Conservation (phyloP, 2,329 filamentous ascomycete species). For the Arthroderma uncinatum region DNA sequence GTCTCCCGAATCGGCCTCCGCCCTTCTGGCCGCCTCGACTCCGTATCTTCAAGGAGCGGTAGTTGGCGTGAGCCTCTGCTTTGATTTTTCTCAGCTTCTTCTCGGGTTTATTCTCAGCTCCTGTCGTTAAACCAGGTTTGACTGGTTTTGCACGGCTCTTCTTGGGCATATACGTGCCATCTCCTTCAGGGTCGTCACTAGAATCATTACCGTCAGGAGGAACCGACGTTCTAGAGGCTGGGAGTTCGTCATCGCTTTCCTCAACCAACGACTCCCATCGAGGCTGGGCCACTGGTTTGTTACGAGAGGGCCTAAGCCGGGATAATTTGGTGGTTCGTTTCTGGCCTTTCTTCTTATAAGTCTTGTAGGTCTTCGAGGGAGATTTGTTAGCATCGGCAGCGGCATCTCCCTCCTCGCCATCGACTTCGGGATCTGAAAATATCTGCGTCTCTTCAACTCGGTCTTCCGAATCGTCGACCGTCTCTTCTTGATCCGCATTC, state of each 20-base stretch:
- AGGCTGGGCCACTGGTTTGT: conserved; percentile 23
- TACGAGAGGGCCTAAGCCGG: conserved; percentile 32
- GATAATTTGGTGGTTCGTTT: conserved; percentile 39
- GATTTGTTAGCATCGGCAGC: not conserved
- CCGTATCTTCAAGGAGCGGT: conserved; percentile 37
- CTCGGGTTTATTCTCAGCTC: conserved; percentile 11
- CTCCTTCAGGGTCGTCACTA: conserved; percentile 21
- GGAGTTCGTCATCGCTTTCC: conserved; percentile 21
- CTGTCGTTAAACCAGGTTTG: conserved; percentile 3
- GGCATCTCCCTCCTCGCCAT: conserved; percentile 25
- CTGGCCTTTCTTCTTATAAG: conserved; percentile 37
- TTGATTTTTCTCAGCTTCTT: conserved; percentile 31
- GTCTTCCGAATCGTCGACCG: conserved; percentile 35
- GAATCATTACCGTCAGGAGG: conserved; percentile 8
- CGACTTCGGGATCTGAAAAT: conserved; percentile 18
- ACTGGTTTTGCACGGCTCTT: not conserved
- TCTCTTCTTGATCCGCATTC: conserved; percentile 35
- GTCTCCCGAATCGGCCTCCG: conserved; percentile 29
- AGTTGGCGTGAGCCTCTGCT: conserved; percentile 39
- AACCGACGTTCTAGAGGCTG: conserved; percentile 9
- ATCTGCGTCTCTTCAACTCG: conserved; percentile 21
- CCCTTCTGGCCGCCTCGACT: conserved; percentile 27
- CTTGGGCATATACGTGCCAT: conserved; percentile 20
- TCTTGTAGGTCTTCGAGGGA: not conserved
- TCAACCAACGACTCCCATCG: conserved; percentile 14